These are phyloP conservation scores for Dryadomyces quercus-mongolicae DNA, from an alignment of 2,329 filamentous ascomycete species.

Conservation along the genomic window DNA sequence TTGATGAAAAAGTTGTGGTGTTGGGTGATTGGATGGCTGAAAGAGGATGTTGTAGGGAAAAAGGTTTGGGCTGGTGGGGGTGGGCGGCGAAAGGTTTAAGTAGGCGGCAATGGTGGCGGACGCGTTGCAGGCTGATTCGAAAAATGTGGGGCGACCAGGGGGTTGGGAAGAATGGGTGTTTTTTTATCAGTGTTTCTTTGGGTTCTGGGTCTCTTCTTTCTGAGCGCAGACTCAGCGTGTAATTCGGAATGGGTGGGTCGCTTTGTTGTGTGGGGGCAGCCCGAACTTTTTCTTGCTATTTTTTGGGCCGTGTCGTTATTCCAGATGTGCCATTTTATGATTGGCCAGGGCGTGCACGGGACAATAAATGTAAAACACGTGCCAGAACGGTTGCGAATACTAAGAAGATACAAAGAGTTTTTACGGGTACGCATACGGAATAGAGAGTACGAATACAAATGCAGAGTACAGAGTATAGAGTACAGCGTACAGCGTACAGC, in stretches of 20 bases:
- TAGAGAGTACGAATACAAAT: neutral
- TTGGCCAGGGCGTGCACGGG: neutral
- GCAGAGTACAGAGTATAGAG: neutral
- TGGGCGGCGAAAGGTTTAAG: constrained; percentile 28
- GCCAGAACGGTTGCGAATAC: neutral
- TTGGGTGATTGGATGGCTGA: constrained; percentile 17
- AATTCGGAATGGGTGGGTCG: neutral
- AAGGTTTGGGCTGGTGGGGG: constrained; percentile 24
- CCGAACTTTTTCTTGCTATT: too few species aligned
- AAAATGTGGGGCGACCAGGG: neutral
- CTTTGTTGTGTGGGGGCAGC: neutral
- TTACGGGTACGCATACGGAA: too few species aligned
- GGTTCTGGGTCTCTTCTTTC: neutral
- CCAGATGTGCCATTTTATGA: neutral
- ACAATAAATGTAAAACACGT: neutral
- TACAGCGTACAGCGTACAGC: too few species aligned
- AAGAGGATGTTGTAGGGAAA: constrained; percentile 22
- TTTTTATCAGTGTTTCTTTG: neutral
- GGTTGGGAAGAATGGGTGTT: neutral
- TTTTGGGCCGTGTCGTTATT: neutral
- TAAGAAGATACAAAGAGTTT: too few species aligned
- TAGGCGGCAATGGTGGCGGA: constrained; percentile 17
- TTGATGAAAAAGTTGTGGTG: constrained; percentile 18
- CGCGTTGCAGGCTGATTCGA: constrained; percentile 24
- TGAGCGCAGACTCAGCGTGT: neutral